Evolutionary conservation across 75 land plant genomes (phyloP), one percentile per base, ranked within the genome.

Genomic region (Selaginella tamariscina): DNA sequence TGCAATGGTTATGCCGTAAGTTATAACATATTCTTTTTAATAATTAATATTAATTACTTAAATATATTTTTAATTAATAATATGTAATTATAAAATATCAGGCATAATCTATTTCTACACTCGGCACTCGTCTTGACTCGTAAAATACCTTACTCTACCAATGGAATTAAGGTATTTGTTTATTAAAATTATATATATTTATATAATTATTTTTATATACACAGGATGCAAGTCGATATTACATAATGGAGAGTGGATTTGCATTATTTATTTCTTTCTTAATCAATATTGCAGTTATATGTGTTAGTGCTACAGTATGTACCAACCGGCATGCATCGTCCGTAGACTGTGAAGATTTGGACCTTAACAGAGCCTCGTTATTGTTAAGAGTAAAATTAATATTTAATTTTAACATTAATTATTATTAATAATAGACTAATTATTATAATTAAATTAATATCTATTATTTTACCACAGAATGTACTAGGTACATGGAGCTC

Each of bases 201-300:
- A n/a, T n/a, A n/a, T n/a, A n/a, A 9, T 23, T 59, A 5, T 59
- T 59, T 27, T 5, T 21, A 59, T 59, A 9, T 59, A 2, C 8
- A 21, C 62, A 59, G 62, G 62, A 59, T 59, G 62, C n/a, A 59
- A 9, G 62, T 27, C 26, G 62, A 21, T 59, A 59, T 23, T 59
- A 26, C 62, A 59, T 27, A 59, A 59, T 59, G 23, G 62, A 59
- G 62, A 59, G 62, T 59, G 62, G 62, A 2, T 59, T 59, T 59
- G 62, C 62, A 5, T 27, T 59, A 21, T 59, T 59, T 59, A 2
- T 59, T 9, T 5, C 62, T n/a, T 59, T 59, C 62, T n/a, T 59
- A 2, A 59, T 59, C 62, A 59, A 59, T n/a, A 26, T 59, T 8
- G 62, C 62, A 23, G 62, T 59, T 8, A 59, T 59, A 8, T 59